These are phyloP conservation scores for Colletotrichum truncatum DNA, from an alignment of 2,329 filamentous ascomycete genomes.

Conservation along the genomic window DNA sequence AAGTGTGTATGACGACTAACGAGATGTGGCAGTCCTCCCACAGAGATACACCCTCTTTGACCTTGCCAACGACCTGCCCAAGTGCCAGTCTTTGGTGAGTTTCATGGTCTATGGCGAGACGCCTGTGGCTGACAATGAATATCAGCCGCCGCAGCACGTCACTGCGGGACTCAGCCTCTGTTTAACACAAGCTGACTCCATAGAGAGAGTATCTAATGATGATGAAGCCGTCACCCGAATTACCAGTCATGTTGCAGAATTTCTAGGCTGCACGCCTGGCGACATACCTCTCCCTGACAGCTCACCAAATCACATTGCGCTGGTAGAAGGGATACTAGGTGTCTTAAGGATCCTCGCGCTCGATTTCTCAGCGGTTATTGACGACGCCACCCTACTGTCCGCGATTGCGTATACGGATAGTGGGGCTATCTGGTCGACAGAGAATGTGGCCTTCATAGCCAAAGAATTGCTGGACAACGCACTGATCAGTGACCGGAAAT, in stretches of 20 bases:
- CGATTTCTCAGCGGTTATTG: background rate
- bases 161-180: conserved; percentile 5
- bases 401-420: conserved; percentile 43
- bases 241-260: background rate
- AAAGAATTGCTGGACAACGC: conserved; percentile 40
- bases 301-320: background rate
- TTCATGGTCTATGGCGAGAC: background rate
- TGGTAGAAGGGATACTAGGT: background rate
- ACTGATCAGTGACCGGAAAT: conserved; percentile 29
- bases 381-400: conserved; percentile 38
- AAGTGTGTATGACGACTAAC: too few species aligned
- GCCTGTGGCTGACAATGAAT: background rate
- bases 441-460: conserved; percentile 40
- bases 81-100: background rate
- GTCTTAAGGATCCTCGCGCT: background rate
- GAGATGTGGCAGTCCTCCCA: background rate
- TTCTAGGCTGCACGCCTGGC: background rate
- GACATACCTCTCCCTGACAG: background rate
- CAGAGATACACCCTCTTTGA: background rate
- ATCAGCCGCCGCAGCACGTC: background rate
- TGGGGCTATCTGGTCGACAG: conserved; percentile 49
- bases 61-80: background rate
- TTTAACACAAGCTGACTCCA: background rate
- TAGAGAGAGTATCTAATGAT: background rate
- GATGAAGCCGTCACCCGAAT: background rate